Conservation (phyloP, 192 early-diverging fungal genomes). For the Backusella macrospora region DNA sequence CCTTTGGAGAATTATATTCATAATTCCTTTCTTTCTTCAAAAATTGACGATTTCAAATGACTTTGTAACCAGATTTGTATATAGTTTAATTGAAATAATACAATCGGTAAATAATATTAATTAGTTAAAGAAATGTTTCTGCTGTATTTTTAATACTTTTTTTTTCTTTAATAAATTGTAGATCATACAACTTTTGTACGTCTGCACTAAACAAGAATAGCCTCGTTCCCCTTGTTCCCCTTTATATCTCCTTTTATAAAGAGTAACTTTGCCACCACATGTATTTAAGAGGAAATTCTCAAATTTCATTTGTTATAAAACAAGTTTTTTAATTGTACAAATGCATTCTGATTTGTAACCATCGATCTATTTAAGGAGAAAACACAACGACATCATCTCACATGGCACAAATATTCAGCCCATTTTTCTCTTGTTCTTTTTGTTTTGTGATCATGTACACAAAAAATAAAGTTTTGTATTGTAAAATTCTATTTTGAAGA, state of each 20-base stretch:
- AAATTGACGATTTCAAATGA: not conserved
- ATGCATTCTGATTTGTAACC: not conserved
- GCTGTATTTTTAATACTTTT: conserved; percentile 1
- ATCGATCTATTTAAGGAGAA: not conserved
- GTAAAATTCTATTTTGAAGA: not conserved
- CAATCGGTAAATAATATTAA: not conserved
- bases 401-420: not conserved
- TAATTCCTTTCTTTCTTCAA: not conserved
- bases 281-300: not conserved
- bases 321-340: not conserved
- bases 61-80: not conserved
- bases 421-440: not conserved
- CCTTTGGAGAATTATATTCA: not conserved
- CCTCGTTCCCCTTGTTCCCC: no score
- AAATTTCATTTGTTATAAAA: not conserved
- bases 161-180: not conserved
- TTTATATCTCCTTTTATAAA: not conserved
- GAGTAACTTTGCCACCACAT: not conserved
- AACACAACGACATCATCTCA: not conserved
- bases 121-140: not conserved
- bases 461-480: not conserved
- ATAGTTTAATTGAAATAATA: not conserved
- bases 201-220: not conserved
- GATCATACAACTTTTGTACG: not conserved
- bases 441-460: no score